Evolutionary conservation across 345 rosid species (phyloP).

Genomic region (Eutrema heterophyllum): DNA sequence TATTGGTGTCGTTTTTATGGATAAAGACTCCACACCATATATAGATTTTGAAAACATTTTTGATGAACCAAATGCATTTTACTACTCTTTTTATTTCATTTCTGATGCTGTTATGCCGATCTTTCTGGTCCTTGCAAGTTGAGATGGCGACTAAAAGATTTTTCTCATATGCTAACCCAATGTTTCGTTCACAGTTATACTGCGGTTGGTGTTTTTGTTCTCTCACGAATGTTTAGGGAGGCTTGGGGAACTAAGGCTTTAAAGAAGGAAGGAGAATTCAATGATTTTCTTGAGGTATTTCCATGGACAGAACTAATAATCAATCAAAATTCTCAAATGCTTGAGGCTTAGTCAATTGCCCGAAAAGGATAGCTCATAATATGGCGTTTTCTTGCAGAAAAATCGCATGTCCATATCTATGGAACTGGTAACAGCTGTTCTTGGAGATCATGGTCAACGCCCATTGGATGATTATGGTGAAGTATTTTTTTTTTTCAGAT

Average conservation of each 20-base stretch:
- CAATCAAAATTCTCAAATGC: background rate
- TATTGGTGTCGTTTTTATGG: no score
- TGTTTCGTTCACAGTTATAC: slow-evolving; percentile 54
- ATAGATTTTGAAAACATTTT: no score
- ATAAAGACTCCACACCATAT: no score
- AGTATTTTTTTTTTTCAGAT: background rate
- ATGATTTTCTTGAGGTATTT: slow-evolving; percentile 79
- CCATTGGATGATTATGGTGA: slow-evolving; percentile 86
- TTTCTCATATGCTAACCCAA: background rate
- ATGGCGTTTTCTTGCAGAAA: slow-evolving; percentile 40
- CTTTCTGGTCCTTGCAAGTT: background rate
- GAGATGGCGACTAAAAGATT: background rate
- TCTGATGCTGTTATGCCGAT: background rate
- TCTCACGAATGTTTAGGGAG: slow-evolving; percentile 76
- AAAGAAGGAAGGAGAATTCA: slow-evolving; percentile 66
- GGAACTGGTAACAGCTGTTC: slow-evolving; percentile 96
- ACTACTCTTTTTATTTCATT: background rate
- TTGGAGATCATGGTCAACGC: slow-evolving; percentile 97
- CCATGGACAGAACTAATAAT: background rate
- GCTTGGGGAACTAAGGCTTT: slow-evolving; percentile 78
- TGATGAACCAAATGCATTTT: no score
- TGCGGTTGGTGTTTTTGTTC: slow-evolving; percentile 94
- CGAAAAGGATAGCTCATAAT: slow-evolving; percentile 2
- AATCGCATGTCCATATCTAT: slow-evolving; percentile 79
- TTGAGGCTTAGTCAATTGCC: background rate